phyloP scores from a whole-genome alignment of 108 stramenopile species.

The Pinguiococcus pyrenoidosus region DNA sequence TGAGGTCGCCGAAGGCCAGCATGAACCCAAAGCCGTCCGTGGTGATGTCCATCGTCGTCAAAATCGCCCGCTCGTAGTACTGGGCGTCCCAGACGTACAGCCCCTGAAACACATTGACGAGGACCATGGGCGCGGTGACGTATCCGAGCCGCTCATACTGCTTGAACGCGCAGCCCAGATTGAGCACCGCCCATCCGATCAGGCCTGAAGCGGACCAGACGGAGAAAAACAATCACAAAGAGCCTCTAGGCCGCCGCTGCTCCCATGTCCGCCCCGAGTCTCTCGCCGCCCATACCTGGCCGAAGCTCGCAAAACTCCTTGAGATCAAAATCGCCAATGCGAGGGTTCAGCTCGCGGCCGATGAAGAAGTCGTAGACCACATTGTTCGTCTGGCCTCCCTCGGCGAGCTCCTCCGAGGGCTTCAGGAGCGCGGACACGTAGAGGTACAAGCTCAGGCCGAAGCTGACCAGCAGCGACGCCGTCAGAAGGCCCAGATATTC shows the following conservation, averaged over 20 bases:
- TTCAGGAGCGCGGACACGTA: slow-evolving; percentile 53
- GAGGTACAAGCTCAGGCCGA: slow-evolving; percentile 49
- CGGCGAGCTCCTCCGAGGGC: slow-evolving; percentile 54
- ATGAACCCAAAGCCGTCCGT: slow-evolving; percentile 98
- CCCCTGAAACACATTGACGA: slow-evolving; percentile 73
- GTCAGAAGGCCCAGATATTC: slow-evolving; percentile 41
- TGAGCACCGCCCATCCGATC: slow-evolving; percentile 73
- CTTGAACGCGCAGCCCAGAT: slow-evolving; percentile 56
- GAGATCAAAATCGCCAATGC: slow-evolving; percentile 67
- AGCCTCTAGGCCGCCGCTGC: too few relatives aligned
- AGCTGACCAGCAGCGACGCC: slow-evolving; percentile 39
- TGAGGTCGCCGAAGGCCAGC: slow-evolving; percentile 91
- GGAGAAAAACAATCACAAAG: background rate
- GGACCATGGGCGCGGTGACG: slow-evolving; percentile 70
- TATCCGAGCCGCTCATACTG: slow-evolving; percentile 59
- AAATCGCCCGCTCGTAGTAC: slow-evolving; percentile 78
- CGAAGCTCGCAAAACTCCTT: slow-evolving; percentile 94
- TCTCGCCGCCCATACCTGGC: too few relatives aligned
- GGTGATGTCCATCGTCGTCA: slow-evolving; percentile 98
- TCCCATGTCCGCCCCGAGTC: too few relatives aligned
- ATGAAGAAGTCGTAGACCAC: slow-evolving; percentile 84
- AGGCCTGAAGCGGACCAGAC: background rate
- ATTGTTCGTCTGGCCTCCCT: slow-evolving; percentile 65
- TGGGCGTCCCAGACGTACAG: slow-evolving; percentile 93
- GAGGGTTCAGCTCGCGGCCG: slow-evolving; percentile 93